Conservation (phyloP, 805 yeast genomes). For the Candida broadrunensis region DNA sequence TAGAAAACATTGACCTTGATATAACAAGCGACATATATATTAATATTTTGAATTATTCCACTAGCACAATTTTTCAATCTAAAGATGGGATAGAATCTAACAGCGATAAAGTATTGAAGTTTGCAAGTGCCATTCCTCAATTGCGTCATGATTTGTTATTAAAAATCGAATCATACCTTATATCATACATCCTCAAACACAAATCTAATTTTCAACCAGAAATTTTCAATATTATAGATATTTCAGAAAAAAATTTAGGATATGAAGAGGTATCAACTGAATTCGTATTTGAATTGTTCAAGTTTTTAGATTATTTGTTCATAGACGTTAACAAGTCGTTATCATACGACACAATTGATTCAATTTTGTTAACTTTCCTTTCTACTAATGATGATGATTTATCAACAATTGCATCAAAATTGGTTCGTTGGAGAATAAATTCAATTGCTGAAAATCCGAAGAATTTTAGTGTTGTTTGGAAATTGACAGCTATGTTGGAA, state of each 20-base stretch:
- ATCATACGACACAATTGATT: conserved; percentile 9
- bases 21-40: conserved; percentile 4
- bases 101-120: conserved; percentile 10
- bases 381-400: conserved; percentile 36
- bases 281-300: conserved; percentile 17
- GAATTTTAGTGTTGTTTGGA: conserved; percentile 40
- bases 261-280: background rate
- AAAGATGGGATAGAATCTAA: conserved; percentile 2
- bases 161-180: conserved; percentile 2
- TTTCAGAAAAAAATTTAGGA: background rate
- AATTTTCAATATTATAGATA: conserved; percentile 7
- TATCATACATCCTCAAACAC: conserved; percentile 5
- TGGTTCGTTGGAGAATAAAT: conserved; percentile 54
- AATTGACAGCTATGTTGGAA: conserved; percentile 35
- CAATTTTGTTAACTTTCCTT: conserved; percentile 28
- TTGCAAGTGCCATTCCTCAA: conserved; percentile 12
- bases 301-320: conserved; percentile 36
- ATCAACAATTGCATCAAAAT: conserved; percentile 32
- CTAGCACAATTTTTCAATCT: background rate
- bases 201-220: conserved; percentile 15
- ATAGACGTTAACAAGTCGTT: conserved; percentile 5
- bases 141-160: conserved; percentile 12
- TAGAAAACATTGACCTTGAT: conserved; percentile 17
- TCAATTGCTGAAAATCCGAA: conserved; percentile 18
- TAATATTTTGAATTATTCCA: conserved; percentile 7